Percentiles rank a stretch among this genome's conserved stretches.
phyloP scores from a whole-genome alignment of 1,284 basidiomycete species.

The Pholiota adiposa region DNA sequence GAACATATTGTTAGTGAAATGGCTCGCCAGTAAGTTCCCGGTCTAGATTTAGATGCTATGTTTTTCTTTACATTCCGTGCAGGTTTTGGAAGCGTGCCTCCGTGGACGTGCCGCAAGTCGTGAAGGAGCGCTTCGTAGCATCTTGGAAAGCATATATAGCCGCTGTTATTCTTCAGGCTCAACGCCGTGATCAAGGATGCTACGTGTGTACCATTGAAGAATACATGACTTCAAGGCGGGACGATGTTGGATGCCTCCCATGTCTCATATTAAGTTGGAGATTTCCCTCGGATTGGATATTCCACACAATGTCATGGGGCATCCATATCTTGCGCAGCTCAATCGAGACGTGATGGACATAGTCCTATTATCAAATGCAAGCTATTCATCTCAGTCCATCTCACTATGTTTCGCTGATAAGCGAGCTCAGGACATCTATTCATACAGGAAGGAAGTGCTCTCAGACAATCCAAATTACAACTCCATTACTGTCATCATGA shows the following conservation, averaged over 20 bases:
- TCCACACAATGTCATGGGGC: conserved; percentile 9
- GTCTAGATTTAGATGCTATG: too few species aligned
- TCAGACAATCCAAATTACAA: conserved; percentile 12
- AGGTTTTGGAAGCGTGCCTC: too few species aligned
- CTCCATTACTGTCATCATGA: conserved; percentile 6
- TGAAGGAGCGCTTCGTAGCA: conserved; percentile 9
- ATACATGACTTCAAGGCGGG: conserved; percentile 7
- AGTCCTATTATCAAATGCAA: conserved; percentile 9
- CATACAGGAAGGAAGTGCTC: conserved; percentile 9
- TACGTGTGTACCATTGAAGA: conserved; percentile 13
- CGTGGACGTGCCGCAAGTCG: too few species aligned
- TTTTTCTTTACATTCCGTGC: too few species aligned
- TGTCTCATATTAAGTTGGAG: conserved; percentile 8
- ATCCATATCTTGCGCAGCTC: conserved; percentile 1
- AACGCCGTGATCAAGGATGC: conserved; percentile 1
- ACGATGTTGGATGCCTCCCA: conserved; percentile 5
- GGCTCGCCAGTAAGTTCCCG: too few species aligned
- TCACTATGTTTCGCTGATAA: not conserved
- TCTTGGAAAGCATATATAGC: conserved; percentile 7
- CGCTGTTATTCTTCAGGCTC: conserved; percentile 9
- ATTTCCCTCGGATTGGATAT: conserved; percentile 7
- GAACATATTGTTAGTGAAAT: too few species aligned
- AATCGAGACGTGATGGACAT: not conserved
- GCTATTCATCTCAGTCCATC: not conserved
- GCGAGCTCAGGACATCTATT: conserved; percentile 10